Evolutionary conservation across 2,329 filamentous ascomycete genomes (phyloP).

Genomic region (Trichoderma aggressivum): DNA sequence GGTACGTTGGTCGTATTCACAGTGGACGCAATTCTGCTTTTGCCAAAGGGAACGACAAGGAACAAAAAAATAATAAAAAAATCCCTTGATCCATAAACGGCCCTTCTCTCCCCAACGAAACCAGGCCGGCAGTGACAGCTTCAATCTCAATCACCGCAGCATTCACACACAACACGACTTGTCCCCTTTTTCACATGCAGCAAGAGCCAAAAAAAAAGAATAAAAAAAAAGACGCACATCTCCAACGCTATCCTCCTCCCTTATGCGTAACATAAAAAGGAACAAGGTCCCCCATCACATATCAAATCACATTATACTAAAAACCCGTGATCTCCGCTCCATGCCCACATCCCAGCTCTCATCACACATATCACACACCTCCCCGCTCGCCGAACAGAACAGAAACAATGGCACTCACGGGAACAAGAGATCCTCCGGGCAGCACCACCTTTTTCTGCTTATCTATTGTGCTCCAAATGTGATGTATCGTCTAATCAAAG

Average conservation of each 20-base stretch:
- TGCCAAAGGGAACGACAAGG: neutral
- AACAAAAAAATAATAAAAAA: neutral
- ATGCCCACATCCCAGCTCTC: slow-evolving; percentile 11
- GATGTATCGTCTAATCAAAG: neutral
- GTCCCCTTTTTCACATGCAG: neutral
- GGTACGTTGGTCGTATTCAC: neutral
- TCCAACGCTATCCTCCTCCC: neutral
- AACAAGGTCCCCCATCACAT: neutral
- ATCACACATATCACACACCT: slow-evolving; percentile 14
- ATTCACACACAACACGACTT: neutral
- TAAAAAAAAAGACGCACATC: neutral
- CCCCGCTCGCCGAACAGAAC: neutral
- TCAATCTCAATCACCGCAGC: neutral
- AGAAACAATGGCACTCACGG: neutral
- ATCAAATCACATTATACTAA: slow-evolving; percentile 2
- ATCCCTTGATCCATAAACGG: neutral
- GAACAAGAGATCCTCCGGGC: neutral
- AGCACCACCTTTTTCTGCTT: neutral
- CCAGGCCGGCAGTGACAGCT: neutral
- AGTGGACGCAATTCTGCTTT: neutral
- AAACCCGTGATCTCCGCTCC: slow-evolving; percentile 14
- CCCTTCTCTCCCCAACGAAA: neutral
- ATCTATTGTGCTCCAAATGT: neutral
- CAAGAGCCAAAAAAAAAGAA: neutral
- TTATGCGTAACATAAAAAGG: neutral